phyloP scores from a whole-genome alignment of 345 rosid genomes.

The Anastatica hierochuntica region DNA sequence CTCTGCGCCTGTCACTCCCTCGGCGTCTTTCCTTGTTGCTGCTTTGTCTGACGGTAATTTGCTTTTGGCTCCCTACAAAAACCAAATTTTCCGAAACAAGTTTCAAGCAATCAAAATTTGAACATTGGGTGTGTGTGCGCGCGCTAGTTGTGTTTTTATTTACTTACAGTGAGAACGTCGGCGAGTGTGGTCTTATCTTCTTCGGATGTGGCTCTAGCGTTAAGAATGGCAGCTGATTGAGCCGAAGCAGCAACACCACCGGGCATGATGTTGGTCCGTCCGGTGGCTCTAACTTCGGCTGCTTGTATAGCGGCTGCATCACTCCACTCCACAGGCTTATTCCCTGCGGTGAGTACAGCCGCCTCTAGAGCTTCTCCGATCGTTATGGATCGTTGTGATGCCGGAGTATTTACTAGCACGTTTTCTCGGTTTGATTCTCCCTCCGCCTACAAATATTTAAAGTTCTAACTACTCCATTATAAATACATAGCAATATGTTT shows the following conservation, averaged over 20 bases:
- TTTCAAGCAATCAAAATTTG: no score
- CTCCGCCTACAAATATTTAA: constrained; percentile 12
- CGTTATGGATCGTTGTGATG: constrained; percentile 34
- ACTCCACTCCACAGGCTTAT: constrained; percentile 75
- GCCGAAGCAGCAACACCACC: constrained; percentile 70
- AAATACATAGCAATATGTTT: no score
- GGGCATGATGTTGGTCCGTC: constrained; percentile 46
- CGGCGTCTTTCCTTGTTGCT: constrained; percentile 62
- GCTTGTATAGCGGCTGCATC: constrained; percentile 93
- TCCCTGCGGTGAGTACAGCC: constrained; percentile 53
- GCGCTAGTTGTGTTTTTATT: no score
- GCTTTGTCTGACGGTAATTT: constrained; percentile 53
- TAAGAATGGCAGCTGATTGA: constrained; percentile 67
- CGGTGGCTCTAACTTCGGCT: constrained; percentile 78
- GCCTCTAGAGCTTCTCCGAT: constrained; percentile 77
- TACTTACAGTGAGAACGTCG: constrained; percentile 47
- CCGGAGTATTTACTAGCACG: neutral
- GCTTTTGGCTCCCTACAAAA: constrained; percentile 46
- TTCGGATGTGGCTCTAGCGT: constrained; percentile 33
- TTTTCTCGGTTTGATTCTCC: constrained; percentile 6
- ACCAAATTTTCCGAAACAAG: neutral
- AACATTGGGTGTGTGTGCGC: no score
- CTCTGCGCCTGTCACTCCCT: constrained; percentile 69
- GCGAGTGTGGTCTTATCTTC: constrained; percentile 60
- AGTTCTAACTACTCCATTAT: neutral